phyloP scores from a whole-genome alignment of 257 asterid species.

The Prunella vulgaris region DNA sequence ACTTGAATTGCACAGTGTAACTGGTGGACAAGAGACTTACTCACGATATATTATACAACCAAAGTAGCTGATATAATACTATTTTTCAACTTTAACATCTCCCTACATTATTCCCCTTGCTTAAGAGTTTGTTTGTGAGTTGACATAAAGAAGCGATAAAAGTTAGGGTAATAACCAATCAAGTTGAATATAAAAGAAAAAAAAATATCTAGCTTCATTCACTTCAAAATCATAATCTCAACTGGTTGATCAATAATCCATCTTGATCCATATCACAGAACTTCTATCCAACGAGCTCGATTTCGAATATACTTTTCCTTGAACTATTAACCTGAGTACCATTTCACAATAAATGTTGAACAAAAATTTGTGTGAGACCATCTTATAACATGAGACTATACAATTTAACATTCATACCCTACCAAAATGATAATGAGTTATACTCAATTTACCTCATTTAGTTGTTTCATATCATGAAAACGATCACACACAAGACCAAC shows the following conservation, averaged over 20 bases:
- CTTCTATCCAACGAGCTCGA: not conserved
- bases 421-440: too few species aligned
- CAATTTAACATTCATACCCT: too few species aligned
- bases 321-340: too few species aligned
- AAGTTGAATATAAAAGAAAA: not conserved
- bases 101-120: not conserved
- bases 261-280: not conserved
- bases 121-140: not conserved
- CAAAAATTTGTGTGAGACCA: too few species aligned
- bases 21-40: too few species aligned
- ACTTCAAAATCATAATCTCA: not conserved
- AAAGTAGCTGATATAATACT: slow-evolving; percentile 23
- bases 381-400: too few species aligned
- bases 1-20: too few species aligned
- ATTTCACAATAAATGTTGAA: too few species aligned
- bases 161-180: not conserved
- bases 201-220: not conserved
- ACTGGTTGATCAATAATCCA: not conserved
- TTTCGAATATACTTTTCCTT: not conserved
- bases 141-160: slow-evolving; percentile 27
- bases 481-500: too few species aligned
- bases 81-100: slow-evolving; percentile 31
- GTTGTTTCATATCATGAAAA: too few species aligned
- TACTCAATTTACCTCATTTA: too few species aligned
- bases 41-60: slow-evolving; percentile 10